Conservation (phyloP, 2,329 filamentous ascomycete genomes). For the Ilyonectria destructans region DNA sequence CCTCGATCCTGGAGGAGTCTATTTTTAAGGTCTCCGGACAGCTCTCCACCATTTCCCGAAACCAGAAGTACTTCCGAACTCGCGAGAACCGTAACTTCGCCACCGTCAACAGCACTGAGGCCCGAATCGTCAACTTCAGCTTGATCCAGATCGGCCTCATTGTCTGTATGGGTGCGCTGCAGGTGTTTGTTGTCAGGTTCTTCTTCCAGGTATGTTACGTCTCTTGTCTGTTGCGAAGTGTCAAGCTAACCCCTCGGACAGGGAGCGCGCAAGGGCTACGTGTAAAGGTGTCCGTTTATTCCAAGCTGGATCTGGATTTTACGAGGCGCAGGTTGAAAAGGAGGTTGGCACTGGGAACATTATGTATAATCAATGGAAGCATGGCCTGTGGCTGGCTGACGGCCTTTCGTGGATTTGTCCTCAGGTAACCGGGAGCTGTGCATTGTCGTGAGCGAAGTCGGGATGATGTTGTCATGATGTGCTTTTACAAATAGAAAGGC, state of each 20-base stretch:
- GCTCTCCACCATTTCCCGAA: slow-evolving; percentile 93
- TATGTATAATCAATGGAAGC: slow-evolving; percentile 51
- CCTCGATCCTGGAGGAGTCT: slow-evolving; percentile 89
- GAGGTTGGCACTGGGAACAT: slow-evolving; percentile 48
- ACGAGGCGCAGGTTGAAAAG: slow-evolving; percentile 53
- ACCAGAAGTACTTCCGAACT: slow-evolving; percentile 99
- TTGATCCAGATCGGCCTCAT: slow-evolving; percentile 94
- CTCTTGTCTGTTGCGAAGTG: not conserved
- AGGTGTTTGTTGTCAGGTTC: slow-evolving; percentile 98
- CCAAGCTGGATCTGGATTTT: slow-evolving; percentile 47
- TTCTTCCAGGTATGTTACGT: slow-evolving; percentile 87
- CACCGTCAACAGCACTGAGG: slow-evolving; percentile 96
- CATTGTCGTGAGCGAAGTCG: slow-evolving; percentile 34
- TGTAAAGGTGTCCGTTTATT: slow-evolving; percentile 62
- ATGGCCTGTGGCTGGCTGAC: slow-evolving; percentile 37
- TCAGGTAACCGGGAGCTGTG: slow-evolving; percentile 32
- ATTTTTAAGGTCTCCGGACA: slow-evolving; percentile 96
- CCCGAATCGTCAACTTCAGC: slow-evolving; percentile 97
- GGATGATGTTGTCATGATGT: slow-evolving; percentile 46
- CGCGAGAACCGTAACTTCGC: slow-evolving; percentile 99
- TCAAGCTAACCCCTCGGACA: slow-evolving; percentile 50
- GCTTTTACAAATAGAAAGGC: slow-evolving; percentile 37
- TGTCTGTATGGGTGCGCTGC: slow-evolving; percentile 93
- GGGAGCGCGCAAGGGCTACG: slow-evolving; percentile 80
- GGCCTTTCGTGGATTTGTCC: slow-evolving; percentile 30